These are phyloP conservation scores for Rutidosis leptorrhynchoides DNA, from an alignment of 129 eudicot genomes.

Conservation along the genomic window DNA sequence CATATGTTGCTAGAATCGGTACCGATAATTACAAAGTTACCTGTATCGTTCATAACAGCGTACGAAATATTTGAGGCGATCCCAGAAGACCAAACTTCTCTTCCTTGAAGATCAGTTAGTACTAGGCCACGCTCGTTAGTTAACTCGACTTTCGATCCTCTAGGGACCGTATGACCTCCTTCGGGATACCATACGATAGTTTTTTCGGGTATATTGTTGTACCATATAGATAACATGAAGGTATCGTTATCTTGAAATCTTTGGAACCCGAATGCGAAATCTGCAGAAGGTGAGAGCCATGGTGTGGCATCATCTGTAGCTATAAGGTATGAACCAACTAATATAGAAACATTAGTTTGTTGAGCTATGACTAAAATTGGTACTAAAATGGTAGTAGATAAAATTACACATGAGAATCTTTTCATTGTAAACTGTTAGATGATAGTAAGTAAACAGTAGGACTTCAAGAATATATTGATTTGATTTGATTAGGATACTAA, in stretches of 20 bases:
- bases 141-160: conserved; percentile 31
- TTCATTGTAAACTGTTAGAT: conserved; percentile 25
- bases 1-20: conserved; percentile 14
- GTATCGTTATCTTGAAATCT: conserved; percentile 15
- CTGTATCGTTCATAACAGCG: conserved; percentile 25
- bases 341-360: conserved; percentile 23
- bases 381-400: not conserved
- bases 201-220: conserved; percentile 30
- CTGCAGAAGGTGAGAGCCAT: conserved; percentile 52
- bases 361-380: conserved; percentile 20
- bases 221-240: conserved; percentile 41
- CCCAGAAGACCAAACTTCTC: not conserved
- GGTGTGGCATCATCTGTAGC: conserved; percentile 24
- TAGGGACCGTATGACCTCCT: not conserved
- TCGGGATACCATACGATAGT: conserved; percentile 34
- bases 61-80: not conserved
- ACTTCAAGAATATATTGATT: too few relatives aligned
- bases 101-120: conserved; percentile 26
- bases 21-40: conserved; percentile 16
- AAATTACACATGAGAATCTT: not conserved
- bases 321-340: conserved; percentile 29
- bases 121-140: conserved; percentile 11
- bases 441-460: too few relatives aligned
- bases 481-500: too few relatives aligned
- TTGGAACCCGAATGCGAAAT: conserved; percentile 57